phyloP scores from a whole-genome alignment of 306 rosid genomes.

The Comarum palustre region DNA sequence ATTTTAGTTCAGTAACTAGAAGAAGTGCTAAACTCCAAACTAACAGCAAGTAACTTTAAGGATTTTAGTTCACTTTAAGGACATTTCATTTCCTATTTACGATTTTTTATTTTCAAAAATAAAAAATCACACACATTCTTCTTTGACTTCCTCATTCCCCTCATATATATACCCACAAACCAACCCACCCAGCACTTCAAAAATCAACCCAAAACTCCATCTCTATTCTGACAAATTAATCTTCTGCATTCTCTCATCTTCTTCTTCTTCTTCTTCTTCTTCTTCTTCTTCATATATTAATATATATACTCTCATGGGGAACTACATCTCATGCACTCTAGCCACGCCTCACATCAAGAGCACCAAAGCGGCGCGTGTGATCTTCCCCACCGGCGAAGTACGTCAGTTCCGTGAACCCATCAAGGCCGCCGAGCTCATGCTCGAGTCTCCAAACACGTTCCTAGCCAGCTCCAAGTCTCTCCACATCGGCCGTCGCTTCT shows the following conservation, averaged over 20 bases:
- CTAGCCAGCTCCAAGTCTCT: constrained; percentile 54
- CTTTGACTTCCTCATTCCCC: constrained; percentile 19
- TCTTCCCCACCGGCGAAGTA: constrained; percentile 74
- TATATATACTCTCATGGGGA: constrained; percentile 51
- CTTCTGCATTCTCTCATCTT: not conserved
- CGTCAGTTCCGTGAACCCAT: constrained; percentile 48
- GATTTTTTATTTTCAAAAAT: not conserved
- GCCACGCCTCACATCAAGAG: constrained; percentile 60
- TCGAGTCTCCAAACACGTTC: constrained; percentile 61
- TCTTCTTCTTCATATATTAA: not conserved
- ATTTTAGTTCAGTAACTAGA: no score
- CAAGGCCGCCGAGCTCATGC: constrained; percentile 90
- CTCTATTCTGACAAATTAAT: not conserved
- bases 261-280: not conserved
- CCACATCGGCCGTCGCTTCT: constrained; percentile 65
- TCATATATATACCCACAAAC: constrained; percentile 11
- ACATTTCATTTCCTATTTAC: not conserved
- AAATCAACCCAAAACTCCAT: not conserved
- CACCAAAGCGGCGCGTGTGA: constrained; percentile 53
- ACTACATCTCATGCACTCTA: constrained; percentile 68
- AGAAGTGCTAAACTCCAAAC: not conserved
- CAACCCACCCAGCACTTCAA: not conserved
- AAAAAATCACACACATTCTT: not conserved
- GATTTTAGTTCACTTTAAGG: no score
- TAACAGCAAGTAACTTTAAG: not conserved